Conservation (phyloP, 768 basidiomycete species). For the Boletellus ananiceps region DNA sequence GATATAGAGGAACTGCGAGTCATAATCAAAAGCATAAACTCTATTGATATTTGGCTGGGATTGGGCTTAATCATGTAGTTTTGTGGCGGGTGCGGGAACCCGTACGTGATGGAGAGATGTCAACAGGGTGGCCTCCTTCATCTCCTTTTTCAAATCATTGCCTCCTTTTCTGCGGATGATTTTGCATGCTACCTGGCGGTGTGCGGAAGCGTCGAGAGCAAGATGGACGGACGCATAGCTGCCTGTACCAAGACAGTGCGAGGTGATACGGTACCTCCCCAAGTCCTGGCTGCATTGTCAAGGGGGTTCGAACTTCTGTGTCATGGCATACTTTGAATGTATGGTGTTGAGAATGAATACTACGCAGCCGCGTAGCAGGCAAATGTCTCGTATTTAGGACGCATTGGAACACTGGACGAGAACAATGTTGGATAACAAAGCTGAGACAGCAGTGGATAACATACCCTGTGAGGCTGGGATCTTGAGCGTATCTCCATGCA, state of each 20-base stretch:
- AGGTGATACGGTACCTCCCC: constrained; percentile 67
- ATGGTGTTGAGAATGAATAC: constrained; percentile 52
- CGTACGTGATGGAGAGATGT: constrained; percentile 68
- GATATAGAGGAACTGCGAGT: constrained; percentile 67
- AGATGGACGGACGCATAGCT: constrained; percentile 82
- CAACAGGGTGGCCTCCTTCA: constrained; percentile 77
- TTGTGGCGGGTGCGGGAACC: neutral
- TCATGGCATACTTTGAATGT: constrained; percentile 45
- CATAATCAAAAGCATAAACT: constrained; percentile 64
- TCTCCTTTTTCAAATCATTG: constrained; percentile 41
- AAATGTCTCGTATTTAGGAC: constrained; percentile 51
- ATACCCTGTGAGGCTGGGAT: constrained; percentile 65
- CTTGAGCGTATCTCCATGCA: constrained; percentile 69
- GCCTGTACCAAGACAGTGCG: constrained; percentile 75
- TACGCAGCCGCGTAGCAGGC: constrained; percentile 50
- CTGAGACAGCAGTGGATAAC: neutral
- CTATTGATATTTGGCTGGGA: constrained; percentile 76
- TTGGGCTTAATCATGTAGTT: neutral
- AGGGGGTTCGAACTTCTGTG: neutral
- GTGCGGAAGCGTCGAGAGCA: constrained; percentile 58
- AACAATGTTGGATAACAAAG: neutral
- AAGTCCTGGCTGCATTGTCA: constrained; percentile 41
- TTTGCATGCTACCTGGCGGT: constrained; percentile 80
- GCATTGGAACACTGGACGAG: constrained; percentile 58
- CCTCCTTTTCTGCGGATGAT: constrained; percentile 62